A percentile compares a stretch with the other conserved stretches of the same genome.
These are phyloP conservation scores for Candida krabiensis DNA, from an alignment of 805 yeast species.

Conservation along the genomic window DNA sequence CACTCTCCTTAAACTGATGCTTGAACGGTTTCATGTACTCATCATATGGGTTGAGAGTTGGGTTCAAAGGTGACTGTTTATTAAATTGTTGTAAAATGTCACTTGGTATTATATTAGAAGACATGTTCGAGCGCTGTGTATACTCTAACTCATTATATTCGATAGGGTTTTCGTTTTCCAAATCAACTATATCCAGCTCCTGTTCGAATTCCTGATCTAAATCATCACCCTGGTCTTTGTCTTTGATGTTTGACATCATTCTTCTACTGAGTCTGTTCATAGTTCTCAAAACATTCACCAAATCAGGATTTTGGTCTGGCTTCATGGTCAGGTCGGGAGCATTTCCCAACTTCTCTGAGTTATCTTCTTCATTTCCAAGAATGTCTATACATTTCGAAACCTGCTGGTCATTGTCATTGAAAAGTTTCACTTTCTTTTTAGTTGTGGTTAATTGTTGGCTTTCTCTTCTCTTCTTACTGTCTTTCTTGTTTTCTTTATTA, in stretches of 20 bases:
- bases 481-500: slow-evolving; percentile 6
- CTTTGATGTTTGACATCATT: slow-evolving; percentile 61
- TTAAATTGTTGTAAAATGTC: slow-evolving; percentile 18
- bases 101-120: slow-evolving; percentile 26
- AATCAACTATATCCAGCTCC: slow-evolving; percentile 51
- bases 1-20: slow-evolving; percentile 19
- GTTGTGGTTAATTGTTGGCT: slow-evolving; percentile 24
- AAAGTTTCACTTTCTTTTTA: slow-evolving; percentile 34
- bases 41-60: slow-evolving; percentile 27
- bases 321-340: slow-evolving; percentile 89
- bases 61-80: slow-evolving; percentile 28
- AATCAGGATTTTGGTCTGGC: slow-evolving; percentile 59
- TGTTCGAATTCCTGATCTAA: slow-evolving; percentile 40
- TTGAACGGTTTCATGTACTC: slow-evolving; percentile 23
- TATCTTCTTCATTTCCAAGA: slow-evolving; percentile 78
- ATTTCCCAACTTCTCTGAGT: slow-evolving; percentile 73
- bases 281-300: slow-evolving; percentile 74
- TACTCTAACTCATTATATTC: slow-evolving; percentile 52
- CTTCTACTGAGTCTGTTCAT: slow-evolving; percentile 87
- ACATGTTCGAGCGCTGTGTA: slow-evolving; percentile 28
- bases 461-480: slow-evolving; percentile 34
- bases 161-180: slow-evolving; percentile 45
- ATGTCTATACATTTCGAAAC: slow-evolving; percentile 77
- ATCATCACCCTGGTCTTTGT: slow-evolving; percentile 33
- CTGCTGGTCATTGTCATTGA: slow-evolving; percentile 38